Conservation (phyloP, 371 early-diverging fungal species). For the Vavraia culicis region DNA sequence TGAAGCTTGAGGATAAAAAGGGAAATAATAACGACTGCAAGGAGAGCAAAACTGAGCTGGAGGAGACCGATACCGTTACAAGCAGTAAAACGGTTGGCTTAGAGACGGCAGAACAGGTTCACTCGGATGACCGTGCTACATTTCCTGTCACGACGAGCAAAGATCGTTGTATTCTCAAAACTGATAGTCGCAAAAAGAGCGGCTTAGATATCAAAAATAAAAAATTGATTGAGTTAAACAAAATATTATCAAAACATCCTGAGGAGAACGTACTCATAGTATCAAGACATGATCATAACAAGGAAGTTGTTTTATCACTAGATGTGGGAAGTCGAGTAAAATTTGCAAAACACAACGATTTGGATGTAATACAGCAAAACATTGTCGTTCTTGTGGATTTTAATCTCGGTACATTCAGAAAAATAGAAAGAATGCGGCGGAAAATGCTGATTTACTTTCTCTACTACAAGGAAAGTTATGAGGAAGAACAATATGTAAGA, state of each 20-base stretch:
- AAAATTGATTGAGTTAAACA: constrained; percentile 7
- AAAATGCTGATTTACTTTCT: constrained; percentile 12
- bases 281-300: not conserved
- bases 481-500: constrained; percentile 70
- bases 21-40: not conserved
- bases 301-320: not conserved
- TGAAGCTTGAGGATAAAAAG: not conserved
- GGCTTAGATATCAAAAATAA: not conserved
- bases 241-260: not conserved
- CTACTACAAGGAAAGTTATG: constrained; percentile 53
- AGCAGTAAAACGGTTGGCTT: constrained; percentile 3
- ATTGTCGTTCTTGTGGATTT: constrained; percentile 12
- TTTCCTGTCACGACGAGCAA: no score
- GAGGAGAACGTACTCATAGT: not conserved
- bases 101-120: not conserved
- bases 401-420: constrained; percentile 15
- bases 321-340: not conserved
- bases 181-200: not conserved
- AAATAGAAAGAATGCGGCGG: constrained; percentile 10
- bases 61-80: constrained; percentile 11
- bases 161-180: no score
- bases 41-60: not conserved
- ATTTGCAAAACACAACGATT: not conserved
- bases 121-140: no score
- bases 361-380: constrained; percentile 3